phyloP scores from a whole-genome alignment of 768 basidiomycete genomes.

The Naganishia vaughanmartiniae region DNA sequence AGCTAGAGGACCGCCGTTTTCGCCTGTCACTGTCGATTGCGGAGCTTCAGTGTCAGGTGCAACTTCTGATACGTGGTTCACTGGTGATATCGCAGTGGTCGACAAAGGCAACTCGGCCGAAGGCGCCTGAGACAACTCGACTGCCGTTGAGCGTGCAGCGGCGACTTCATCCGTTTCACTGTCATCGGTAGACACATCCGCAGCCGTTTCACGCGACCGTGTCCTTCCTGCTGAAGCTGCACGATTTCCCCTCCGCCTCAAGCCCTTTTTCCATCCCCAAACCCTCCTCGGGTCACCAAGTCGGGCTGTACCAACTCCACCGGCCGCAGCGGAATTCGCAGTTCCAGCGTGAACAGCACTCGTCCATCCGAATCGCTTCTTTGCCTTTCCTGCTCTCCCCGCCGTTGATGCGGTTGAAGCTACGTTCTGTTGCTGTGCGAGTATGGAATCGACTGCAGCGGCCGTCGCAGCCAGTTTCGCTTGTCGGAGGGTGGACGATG shows the following conservation, averaged over 20 bases:
- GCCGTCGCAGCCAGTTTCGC: neutral
- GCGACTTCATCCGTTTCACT: neutral
- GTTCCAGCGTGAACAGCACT: slow-evolving; percentile 5
- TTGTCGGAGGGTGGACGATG: slow-evolving; percentile 12
- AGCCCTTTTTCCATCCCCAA: slow-evolving; percentile 18
- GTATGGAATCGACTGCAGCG: neutral
- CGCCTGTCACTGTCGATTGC: neutral
- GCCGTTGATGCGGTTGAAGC: neutral
- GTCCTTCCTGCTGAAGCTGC: slow-evolving; percentile 1
- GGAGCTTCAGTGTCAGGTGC: neutral
- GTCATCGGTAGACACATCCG: neutral
- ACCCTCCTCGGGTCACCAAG: slow-evolving; percentile 25
- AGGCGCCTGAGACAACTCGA: neutral
- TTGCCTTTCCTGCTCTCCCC: slow-evolving; percentile 4
- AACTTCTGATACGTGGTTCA: neutral
- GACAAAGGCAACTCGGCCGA: neutral
- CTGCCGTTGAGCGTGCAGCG: neutral
- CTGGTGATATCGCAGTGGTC: neutral
- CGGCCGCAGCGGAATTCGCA: slow-evolving; percentile 5
- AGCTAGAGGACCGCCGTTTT: neutral
- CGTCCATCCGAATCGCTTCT: slow-evolving; percentile 24
- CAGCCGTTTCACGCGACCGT: neutral
- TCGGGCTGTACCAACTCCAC: neutral
- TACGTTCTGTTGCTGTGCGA: neutral
- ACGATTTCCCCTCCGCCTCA: slow-evolving; percentile 17